These are phyloP conservation scores for Capronia americana DNA, from an alignment of 2,329 filamentous ascomycete species.

Conservation along the genomic window DNA sequence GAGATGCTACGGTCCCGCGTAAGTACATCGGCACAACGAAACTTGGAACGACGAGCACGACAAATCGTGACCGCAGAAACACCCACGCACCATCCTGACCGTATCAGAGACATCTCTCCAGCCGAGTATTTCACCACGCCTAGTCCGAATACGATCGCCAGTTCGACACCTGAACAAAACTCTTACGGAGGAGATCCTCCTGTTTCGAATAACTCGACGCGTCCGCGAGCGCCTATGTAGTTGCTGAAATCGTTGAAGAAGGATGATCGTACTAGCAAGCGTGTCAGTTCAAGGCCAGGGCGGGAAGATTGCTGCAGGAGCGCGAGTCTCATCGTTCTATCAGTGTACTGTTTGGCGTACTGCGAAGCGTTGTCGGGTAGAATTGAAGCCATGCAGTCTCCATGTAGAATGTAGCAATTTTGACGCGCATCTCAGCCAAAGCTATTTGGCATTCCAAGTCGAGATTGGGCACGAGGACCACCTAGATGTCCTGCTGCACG, in stretches of 20 bases:
- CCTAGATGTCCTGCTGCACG: background rate
- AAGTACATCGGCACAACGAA: background rate
- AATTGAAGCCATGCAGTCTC: background rate
- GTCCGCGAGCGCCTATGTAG: too few relatives aligned
- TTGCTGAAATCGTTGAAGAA: background rate
- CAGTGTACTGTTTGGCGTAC: background rate
- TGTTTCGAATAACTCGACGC: background rate
- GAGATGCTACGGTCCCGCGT: background rate
- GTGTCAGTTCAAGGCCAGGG: background rate
- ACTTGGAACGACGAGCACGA: background rate
- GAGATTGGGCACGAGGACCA: background rate
- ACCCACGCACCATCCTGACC: background rate
- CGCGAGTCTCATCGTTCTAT: background rate
- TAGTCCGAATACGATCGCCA: background rate
- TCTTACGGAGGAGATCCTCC: background rate
- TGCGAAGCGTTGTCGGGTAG: background rate
- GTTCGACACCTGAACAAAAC: background rate
- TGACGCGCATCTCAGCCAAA: background rate
- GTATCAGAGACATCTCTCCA: background rate
- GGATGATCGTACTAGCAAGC: background rate
- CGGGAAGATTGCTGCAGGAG: background rate
- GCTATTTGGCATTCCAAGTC: background rate
- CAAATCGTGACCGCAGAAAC: background rate
- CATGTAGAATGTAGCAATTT: background rate
- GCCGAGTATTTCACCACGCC: background rate